phyloP scores from a whole-genome alignment of 139 green algal species.

The Desmodesmus armatus region DNA sequence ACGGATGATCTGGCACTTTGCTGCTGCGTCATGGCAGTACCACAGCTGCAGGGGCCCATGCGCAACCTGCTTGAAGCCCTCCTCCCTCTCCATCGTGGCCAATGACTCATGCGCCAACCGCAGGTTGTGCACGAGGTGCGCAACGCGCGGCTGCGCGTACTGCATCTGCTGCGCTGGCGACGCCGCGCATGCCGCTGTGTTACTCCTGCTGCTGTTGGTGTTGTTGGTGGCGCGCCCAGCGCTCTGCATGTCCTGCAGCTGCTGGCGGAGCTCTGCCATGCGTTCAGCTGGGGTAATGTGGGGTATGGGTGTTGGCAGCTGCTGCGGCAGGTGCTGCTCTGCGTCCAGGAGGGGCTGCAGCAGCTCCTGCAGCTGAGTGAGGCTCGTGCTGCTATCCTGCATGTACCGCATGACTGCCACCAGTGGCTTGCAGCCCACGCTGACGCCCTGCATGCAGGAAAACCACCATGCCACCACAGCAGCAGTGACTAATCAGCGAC shows the following conservation, averaged over 20 bases:
- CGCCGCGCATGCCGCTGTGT: not conserved
- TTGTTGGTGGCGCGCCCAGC: not conserved
- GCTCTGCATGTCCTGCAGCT: not conserved
- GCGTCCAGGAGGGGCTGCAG: constrained; percentile 1
- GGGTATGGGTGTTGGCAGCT: not conserved
- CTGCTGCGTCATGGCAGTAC: constrained; percentile 16
- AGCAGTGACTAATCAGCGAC: not conserved
- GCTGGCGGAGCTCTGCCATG: not conserved
- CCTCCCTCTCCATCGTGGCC: not conserved
- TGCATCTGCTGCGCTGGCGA: not conserved
- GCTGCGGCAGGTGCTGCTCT: not conserved
- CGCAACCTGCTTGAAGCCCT: constrained; percentile 35
- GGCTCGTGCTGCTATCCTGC: not conserved
- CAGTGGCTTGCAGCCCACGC: constrained; percentile 23
- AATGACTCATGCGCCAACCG: not conserved
- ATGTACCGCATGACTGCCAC: constrained; percentile 26
- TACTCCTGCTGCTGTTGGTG: constrained; percentile 7
- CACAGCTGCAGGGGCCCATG: constrained; percentile 33
- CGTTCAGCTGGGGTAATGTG: not conserved
- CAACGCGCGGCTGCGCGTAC: not conserved
- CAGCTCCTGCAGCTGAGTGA: not conserved
- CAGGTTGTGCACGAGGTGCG: constrained; percentile 6
- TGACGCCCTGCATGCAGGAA: constrained; percentile 5
- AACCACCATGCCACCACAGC: no score
- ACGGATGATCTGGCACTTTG: constrained; percentile 3